Evolutionary conservation across 2,329 filamentous ascomycete species (phyloP).

Genomic region (Sporothrix globosa): DNA sequence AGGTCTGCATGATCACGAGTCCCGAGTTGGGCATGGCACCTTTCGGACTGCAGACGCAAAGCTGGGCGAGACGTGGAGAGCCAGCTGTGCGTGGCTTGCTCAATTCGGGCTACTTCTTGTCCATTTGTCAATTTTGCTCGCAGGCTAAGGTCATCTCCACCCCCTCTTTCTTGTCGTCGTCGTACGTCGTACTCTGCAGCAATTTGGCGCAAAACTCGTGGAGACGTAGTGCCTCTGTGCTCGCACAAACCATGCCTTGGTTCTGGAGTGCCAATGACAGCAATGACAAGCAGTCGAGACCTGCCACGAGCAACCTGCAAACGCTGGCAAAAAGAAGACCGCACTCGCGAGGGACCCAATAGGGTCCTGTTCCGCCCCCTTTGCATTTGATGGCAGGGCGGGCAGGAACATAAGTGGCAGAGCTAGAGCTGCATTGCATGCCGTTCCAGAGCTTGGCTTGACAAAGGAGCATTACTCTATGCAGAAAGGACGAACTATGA

Average conservation of each 20-base stretch:
- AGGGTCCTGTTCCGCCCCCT: constrained; percentile 12
- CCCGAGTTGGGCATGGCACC: background rate
- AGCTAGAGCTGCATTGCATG: constrained; percentile 4
- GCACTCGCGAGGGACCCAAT: background rate
- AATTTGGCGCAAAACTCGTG: constrained; percentile 3
- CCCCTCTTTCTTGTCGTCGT: background rate
- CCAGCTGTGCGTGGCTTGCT: background rate
- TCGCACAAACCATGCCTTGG: background rate
- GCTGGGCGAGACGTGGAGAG: too few relatives aligned
- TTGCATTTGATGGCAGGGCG: background rate
- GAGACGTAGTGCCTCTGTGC: background rate
- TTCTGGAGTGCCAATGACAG: too few relatives aligned
- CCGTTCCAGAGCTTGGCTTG: background rate
- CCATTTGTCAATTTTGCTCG: too few relatives aligned
- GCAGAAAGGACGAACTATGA: background rate
- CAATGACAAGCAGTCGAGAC: constrained; percentile 6
- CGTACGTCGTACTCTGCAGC: constrained; percentile 1
- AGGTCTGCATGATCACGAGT: background rate
- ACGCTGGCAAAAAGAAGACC: background rate
- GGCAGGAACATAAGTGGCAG: constrained; percentile 1
- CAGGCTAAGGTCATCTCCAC: background rate
- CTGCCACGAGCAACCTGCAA: background rate
- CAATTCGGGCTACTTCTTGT: background rate
- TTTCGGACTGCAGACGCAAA: background rate
- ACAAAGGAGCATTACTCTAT: background rate